Evolutionary conservation across 2,329 filamentous ascomycete genomes (phyloP), one percentile per base, ranked within the genome.

Genomic region (Hypoxylon sp.): DNA sequence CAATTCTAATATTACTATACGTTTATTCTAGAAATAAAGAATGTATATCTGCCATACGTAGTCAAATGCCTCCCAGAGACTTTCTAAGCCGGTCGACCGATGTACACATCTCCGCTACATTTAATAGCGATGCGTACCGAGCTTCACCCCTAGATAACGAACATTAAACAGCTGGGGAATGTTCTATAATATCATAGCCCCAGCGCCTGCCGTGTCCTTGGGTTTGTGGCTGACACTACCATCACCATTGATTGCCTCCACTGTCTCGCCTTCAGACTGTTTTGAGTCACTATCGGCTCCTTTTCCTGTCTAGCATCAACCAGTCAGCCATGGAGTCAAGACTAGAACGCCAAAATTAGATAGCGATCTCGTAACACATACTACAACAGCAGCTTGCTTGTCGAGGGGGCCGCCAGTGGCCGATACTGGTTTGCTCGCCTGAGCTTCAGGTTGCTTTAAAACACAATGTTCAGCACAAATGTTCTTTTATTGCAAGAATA

Each of bases 161-260:
- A 17, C 23, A 21, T 4, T 38, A 14, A 14, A 14, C 5, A 2
- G n/a, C 3, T 2, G 11, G 11, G 38, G 9, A 4, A 11, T 43
- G 11, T 43, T 9, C 17, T 21, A 43, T 13, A 43, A 43, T 43
- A 43, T 43, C 38, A 43, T 65, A 2, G 65, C 61, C 3, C 61
- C 48, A 3, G 65, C 61, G 2, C 65, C 62, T 17, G 65, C 65
- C 6, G 65, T 68, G 25, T 68, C 61, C 38, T 65, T 68, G 2
- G 48, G 57, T 45, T 56, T 68, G 5, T 28, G 49, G 5, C 50
- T 19, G 38, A 46, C 38, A 25, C 50, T 45, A 2, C 59, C 50
- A 21, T 60, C 55, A 3, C 50, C 43, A 25, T 51, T 43, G 10
- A 52, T 45, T 0, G 21, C 25, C 14, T 67, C 41, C n/a, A 46